Evolutionary conservation across 805 yeast genomes (phyloP).

Genomic region (Myxozyma neglecta): DNA sequence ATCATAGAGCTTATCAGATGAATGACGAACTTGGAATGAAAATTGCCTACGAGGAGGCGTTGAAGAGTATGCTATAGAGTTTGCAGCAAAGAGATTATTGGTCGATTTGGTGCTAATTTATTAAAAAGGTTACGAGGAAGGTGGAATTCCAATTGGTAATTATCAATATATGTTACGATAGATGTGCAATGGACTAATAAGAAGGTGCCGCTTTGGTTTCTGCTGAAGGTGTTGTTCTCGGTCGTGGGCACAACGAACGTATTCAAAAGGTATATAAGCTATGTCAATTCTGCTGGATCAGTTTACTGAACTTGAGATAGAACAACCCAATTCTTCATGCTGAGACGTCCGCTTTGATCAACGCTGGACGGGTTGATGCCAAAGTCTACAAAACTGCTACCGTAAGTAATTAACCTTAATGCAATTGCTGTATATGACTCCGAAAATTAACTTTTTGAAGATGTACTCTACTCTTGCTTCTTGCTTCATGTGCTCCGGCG

Average conservation of each 20-base stretch:
- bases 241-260: constrained; percentile 88
- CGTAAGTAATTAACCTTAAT: constrained; percentile 5
- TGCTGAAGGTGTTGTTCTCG: constrained; percentile 76
- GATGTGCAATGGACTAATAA: background rate
- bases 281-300: too few species aligned
- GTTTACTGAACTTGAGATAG: background rate
- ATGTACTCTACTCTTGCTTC: constrained; percentile 92
- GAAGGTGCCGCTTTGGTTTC: constrained; percentile 67
- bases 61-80: constrained; percentile 25
- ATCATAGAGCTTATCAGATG: constrained; percentile 8
- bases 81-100: background rate
- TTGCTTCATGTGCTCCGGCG: constrained; percentile 94
- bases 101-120: background rate
- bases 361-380: constrained; percentile 87
- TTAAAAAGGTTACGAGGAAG: constrained; percentile 63
- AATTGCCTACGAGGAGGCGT: constrained; percentile 31
- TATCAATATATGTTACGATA: constrained; percentile 18
- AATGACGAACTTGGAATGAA: constrained; percentile 28
- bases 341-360: constrained; percentile 84
- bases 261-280: constrained; percentile 65
- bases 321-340: constrained; percentile 73
- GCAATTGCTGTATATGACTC: background rate
- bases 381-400: constrained; percentile 79
- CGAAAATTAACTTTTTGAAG: background rate
- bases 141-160: constrained; percentile 80